Conservation (phyloP, 805 yeast genomes). For the Lipomyces yamanashiensis region DNA sequence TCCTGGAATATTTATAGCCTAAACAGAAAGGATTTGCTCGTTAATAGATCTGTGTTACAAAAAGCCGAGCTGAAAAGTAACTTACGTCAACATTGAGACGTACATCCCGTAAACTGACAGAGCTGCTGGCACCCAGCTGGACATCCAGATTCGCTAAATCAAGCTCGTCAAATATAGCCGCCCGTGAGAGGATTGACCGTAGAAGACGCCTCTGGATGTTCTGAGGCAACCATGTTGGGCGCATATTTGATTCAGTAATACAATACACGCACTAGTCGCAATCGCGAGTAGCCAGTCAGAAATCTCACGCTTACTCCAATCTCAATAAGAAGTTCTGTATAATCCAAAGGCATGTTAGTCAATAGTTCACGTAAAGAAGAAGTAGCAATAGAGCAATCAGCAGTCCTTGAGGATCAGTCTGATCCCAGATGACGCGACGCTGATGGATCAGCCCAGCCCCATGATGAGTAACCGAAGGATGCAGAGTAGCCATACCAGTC, state of each 20-base stretch:
- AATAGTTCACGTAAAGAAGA: no score
- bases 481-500: not conserved
- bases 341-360: no score
- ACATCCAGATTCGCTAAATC: constrained; percentile 84
- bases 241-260: constrained; percentile 9
- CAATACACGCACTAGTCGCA: not conserved
- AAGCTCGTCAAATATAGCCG: constrained; percentile 78
- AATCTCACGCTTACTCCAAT: not conserved
- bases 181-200: constrained; percentile 77
- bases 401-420: not conserved
- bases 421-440: not conserved
- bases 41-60: not conserved
- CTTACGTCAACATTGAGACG: constrained; percentile 36
- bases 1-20: constrained; percentile 38
- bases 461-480: not conserved
- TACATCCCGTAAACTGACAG: constrained; percentile 41
- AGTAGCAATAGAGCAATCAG: not conserved
- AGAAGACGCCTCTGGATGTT: constrained; percentile 81
- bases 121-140: constrained; percentile 63
- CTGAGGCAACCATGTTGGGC: constrained; percentile 72
- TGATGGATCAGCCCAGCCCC: not conserved
- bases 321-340: not conserved
- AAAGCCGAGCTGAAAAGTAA: not conserved
- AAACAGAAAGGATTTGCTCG: not conserved
- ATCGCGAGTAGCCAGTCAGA: not conserved